Evolutionary conservation across 2,329 filamentous ascomycete species (phyloP).

Genomic region (Xylariaceae sp.): DNA sequence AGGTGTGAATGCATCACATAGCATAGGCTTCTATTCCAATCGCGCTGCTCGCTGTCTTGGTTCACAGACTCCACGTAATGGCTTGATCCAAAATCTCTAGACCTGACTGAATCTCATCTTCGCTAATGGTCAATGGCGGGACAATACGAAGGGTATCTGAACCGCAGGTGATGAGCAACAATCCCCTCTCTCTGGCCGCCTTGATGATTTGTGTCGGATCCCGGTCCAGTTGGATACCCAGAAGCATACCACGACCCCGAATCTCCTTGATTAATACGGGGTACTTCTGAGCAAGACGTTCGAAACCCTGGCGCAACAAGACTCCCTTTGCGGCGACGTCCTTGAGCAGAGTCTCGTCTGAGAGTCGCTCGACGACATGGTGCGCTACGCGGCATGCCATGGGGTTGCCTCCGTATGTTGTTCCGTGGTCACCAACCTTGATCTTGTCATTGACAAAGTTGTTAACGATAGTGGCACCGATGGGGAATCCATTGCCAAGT

Average conservation of each 20-base stretch:
- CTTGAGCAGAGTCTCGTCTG: conserved; percentile 63
- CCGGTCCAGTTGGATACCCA: conserved; percentile 75
- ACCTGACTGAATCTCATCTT: conserved; percentile 73
- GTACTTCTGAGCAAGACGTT: conserved; percentile 43
- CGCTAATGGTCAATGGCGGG: conserved; percentile 74
- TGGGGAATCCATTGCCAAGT: conserved; percentile 91
- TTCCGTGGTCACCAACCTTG: conserved; percentile 76
- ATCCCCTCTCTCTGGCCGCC: conserved; percentile 78
- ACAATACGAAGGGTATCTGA: conserved; percentile 91
- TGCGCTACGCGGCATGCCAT: conserved; percentile 79
- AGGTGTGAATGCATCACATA: background rate
- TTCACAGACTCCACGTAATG: conserved; percentile 34
- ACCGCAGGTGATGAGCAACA: conserved; percentile 88
- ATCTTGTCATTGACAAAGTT: conserved; percentile 60
- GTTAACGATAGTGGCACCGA: conserved; percentile 70
- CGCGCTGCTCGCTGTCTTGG: background rate
- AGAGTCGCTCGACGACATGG: conserved; percentile 73
- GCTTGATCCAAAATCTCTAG: conserved; percentile 69
- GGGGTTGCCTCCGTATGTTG: conserved; percentile 90
- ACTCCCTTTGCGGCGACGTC: conserved; percentile 62
- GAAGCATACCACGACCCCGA: conserved; percentile 75
- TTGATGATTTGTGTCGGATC: conserved; percentile 72
- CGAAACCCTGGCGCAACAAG: conserved; percentile 45
- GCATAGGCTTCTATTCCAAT: background rate
- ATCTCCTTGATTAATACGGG: conserved; percentile 72